Percentiles rank a stretch among this genome's conserved stretches.
Conservation (phyloP, 2,329 filamentous ascomycete species). For the Ramichloridium luteum region DNA sequence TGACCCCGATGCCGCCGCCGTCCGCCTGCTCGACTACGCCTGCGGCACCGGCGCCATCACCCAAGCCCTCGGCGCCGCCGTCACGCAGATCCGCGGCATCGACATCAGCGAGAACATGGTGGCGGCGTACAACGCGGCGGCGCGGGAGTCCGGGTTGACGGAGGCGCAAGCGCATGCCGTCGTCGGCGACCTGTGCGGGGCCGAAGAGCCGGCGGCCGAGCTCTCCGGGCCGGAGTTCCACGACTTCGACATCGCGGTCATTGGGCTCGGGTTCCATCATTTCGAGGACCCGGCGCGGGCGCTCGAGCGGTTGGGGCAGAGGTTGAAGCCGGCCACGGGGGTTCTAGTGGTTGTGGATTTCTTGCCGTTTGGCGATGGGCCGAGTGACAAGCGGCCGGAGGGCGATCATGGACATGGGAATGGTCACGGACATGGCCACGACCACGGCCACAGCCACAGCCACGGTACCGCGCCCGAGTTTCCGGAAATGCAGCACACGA, state of each 20-base stretch:
- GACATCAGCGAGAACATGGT: slow-evolving; percentile 25
- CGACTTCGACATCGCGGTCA: slow-evolving; percentile 32
- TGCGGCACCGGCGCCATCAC: slow-evolving; percentile 25
- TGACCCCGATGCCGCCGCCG: slow-evolving; percentile 6
- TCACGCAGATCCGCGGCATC: slow-evolving; percentile 21
- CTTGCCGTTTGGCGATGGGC: slow-evolving; percentile 12
- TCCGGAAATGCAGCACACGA: slow-evolving; percentile 20
- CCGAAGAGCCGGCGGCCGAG: slow-evolving; percentile 4
- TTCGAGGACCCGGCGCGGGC: slow-evolving; percentile 24
- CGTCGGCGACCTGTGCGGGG: slow-evolving; percentile 27
- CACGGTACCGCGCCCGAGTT: slow-evolving; percentile 31
- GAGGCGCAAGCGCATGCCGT: slow-evolving; percentile 19
- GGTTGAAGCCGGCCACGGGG: slow-evolving; percentile 19
- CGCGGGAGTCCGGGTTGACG: slow-evolving; percentile 13
- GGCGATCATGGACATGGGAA: neutral
- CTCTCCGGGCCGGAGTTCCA: slow-evolving; percentile 23
- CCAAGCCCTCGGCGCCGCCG: slow-evolving; percentile 18
- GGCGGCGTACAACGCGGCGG: slow-evolving; percentile 19
- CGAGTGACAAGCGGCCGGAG: neutral
- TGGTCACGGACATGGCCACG: slow-evolving; percentile 5
- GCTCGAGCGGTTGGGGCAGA: slow-evolving; percentile 16
- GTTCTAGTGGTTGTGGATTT: slow-evolving; percentile 22
- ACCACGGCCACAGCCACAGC: slow-evolving; percentile 54
- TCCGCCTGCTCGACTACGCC: slow-evolving; percentile 24
- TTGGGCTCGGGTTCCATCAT: slow-evolving; percentile 36